These are phyloP conservation scores for Vigna reflexopilosa DNA, from an alignment of 306 rosid species.

Conservation along the genomic window DNA sequence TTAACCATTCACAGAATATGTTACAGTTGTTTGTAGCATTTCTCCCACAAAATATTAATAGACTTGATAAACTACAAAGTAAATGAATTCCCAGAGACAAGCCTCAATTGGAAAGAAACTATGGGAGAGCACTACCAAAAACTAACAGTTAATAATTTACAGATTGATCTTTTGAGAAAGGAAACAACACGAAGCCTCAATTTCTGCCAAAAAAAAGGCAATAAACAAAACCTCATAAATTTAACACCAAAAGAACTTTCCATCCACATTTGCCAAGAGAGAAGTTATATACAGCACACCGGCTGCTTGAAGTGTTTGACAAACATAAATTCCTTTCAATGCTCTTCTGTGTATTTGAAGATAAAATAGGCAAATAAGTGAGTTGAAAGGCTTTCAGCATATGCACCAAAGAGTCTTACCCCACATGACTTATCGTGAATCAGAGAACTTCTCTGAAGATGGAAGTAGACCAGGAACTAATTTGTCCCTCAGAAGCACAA, in stretches of 20 bases:
- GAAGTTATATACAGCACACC: neutral
- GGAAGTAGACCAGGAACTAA: conserved; percentile 13
- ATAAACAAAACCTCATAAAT: conserved; percentile 27
- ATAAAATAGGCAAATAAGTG: conserved; percentile 34
- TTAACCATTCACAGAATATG: neutral
- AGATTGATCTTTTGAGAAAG: conserved; percentile 20
- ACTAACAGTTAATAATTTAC: conserved; percentile 36
- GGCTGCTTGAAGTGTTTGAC: conserved; percentile 26
- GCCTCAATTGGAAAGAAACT: neutral
- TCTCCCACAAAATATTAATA: neutral
- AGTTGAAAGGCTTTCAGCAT: conserved; percentile 4
- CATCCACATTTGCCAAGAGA: conserved; percentile 16
- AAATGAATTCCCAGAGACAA: neutral
- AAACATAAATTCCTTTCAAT: neutral
- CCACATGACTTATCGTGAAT: conserved; percentile 29
- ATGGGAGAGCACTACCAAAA: neutral
- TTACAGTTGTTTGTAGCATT: conserved; percentile 6
- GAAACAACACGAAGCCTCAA: conserved; percentile 36
- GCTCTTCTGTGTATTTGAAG: conserved; percentile 27
- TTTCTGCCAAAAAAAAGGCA: conserved; percentile 30
- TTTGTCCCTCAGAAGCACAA: conserved; percentile 13
- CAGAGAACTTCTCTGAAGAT: conserved; percentile 31
- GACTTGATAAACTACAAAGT: neutral
- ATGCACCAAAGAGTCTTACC: conserved; percentile 17
- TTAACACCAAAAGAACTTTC: conserved; percentile 28